Evolutionary conservation across 805 yeast genomes (phyloP), one percentile per base, ranked within the genome.

Genomic region (Schwanniomyces pseudopolymorphus): DNA sequence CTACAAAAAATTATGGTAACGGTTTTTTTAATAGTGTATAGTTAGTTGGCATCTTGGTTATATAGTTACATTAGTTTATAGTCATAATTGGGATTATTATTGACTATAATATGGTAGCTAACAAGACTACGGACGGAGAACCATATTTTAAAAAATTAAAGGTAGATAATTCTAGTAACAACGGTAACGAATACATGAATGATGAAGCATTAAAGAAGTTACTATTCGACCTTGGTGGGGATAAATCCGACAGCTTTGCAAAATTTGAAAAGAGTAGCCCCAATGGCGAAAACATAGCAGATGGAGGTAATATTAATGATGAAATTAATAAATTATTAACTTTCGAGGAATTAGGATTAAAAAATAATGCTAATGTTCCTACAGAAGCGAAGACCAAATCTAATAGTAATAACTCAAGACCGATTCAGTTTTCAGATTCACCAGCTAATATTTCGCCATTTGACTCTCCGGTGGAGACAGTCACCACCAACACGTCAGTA

Each of bases 301-400:
- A 38, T 16, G 38, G 26, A 25, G 43, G 20, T 10, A 38, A 39
- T 27, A 51, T 52, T 31, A 49, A 54, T 27, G 55, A 46, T 25
- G 57, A 52, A 33, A 52, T 54, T 33, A 36, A 44, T 43, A 40
- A 46, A n/a, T 47, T 55, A 36, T 17, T 40, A 28, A 44, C 57
- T 1, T 43, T 55, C 39, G 46, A 47, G 38, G 54, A 55, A 33
- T 49, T 42, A 40, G 45, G 49, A 33, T 44, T 40, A 10, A 35
- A 19, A 14, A 31, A 27, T 21, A 27, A 37, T 16, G 35, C 9
- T 4, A 31, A 31, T 16, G 20, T 3, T 14, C 13, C 20, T 7
- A 17, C 20, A 16, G 14, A 14, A 7, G 13, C 14, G 7, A 31
- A 17, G 19, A 31, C 10, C 7, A 14, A 31, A 31, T 8, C 35